Base-by-base conservation (phyloP, 257 asterid genomes). In the Solanum peruvianum region DNA sequence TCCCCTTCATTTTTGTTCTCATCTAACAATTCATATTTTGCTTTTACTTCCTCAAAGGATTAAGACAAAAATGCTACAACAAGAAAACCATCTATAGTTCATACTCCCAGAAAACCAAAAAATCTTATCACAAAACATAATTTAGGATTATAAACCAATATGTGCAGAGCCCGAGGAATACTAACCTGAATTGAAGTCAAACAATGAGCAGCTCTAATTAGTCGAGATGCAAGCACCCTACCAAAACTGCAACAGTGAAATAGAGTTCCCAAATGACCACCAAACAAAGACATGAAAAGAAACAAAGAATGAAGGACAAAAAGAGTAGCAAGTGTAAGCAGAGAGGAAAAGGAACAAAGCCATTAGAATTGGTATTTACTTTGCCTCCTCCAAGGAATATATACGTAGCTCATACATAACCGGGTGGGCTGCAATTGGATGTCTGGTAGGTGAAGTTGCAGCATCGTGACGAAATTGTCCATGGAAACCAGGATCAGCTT, bases 201-300 rank as follows among this genome's bases (percentile, higher is more conserved):
- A 90, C 99, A 97, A 92, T 97, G 99, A 88, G 99, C 99, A 84
- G 99, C 99, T 93, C 98, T 95, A 86, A 97, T 94, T 14, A 98
- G 96, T 81, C 99, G 93, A 70, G 99, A 97, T 78, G 94, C 94
- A 83, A 97, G 92, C 85, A 97, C 98, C 11, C 82, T 88, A 62
- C 99, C 99, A 88, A 95, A 97, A 64, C 99, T 97, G 91, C 91
- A 93, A 72, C 42, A 29, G 85, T 11, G 16, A 29, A 80, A 80
- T 29, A 80, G 66, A 11, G 44, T 18, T 27, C 45, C 67, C 10
- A 80, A 47, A n/a, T 80, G 41, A 80, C 44, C 64, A 52, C 85
- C 85, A 80, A 47, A 47, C 27, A 80, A 80, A 52, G 44, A 14
- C 87, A 35, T 4, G 31, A 16, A 71, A 15, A n/a, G 45, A 47